Conservation (phyloP, 2,329 filamentous ascomycete species). For the Teratosphaeria pseudoeucalypti region DNA sequence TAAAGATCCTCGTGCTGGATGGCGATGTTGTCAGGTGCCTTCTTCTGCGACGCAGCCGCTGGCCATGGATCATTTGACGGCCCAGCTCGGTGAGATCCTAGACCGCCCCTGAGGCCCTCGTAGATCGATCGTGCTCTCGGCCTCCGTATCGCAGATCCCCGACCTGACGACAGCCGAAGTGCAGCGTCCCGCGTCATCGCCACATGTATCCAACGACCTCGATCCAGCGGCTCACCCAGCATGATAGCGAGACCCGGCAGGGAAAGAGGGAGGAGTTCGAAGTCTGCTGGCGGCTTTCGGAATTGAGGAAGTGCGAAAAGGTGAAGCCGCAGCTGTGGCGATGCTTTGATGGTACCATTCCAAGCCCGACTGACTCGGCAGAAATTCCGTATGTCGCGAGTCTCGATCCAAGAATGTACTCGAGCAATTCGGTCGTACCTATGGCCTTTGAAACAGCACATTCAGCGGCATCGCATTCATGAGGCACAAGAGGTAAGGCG, state of each 20-base stretch:
- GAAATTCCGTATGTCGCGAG: constrained; percentile 10
- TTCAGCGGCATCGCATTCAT: constrained; percentile 3
- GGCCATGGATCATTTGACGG: constrained; percentile 8
- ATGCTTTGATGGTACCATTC: constrained; percentile 8
- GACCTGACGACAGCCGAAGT: constrained; percentile 4
- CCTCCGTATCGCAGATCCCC: constrained; percentile 1
- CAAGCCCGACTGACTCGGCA: constrained; percentile 11
- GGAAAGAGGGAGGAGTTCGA: constrained; percentile 13
- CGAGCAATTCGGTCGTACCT: constrained; percentile 16
- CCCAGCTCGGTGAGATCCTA: constrained; percentile 3
- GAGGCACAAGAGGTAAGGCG: neutral
- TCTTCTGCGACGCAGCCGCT: neutral
- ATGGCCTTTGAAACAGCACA: constrained; percentile 16
- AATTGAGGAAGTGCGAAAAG: constrained; percentile 15
- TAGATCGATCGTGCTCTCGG: constrained; percentile 10
- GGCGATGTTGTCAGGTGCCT: neutral
- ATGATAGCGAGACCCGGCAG: constrained; percentile 15
- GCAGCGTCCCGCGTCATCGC: constrained; percentile 13
- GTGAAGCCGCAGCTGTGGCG: constrained; percentile 16
- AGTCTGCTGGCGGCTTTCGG: constrained; percentile 9
- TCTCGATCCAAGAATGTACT: constrained; percentile 13
- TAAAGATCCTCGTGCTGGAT: constrained; percentile 10
- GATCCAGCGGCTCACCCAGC: constrained; percentile 11
- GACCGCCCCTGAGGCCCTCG: constrained; percentile 13
- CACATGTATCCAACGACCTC: constrained; percentile 18